Base-by-base conservation (phyloP, 768 basidiomycete genomes). In the Tylopilus intermedius region DNA sequence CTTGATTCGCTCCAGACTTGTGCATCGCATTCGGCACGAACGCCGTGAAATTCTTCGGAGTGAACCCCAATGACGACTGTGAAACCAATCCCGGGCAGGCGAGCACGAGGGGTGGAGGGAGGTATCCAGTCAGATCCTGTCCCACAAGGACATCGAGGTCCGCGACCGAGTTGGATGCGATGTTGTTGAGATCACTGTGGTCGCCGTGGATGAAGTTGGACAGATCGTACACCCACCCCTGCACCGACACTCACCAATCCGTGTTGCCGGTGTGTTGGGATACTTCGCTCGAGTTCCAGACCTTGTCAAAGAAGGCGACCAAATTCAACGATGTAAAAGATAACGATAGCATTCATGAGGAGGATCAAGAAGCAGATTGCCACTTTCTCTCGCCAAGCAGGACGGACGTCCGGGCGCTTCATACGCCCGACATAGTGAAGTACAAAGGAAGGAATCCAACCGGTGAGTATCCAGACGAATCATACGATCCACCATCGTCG, bases 331-430 rank as follows among this genome's bases (percentile, higher is more conserved):
- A 95, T 93, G 71, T 91, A 94, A 74, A 95, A 95, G 59, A 94
- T 76, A 68, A 95, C 80, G 54, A 79, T 63, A 4, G 63, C 82
- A 72, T 94, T 94, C 59, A 88, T 70, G 50, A 88, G 67, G 60
- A 90, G 73, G 62, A 97, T 94, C 60, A 96, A 78, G 65, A 82
- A 74, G 73, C 82, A 94, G 55, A 96, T 94, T 0, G 94, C 83
- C 24, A 94, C 66, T 69, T 96, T 97, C 67, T 96, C 94, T 53
- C 93, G 76, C 94, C 94, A 97, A 0, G 94, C 94, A 21, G 95
- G 77, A 24, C 88, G 86, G 9, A 18, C 18, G 65, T 97, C 94
- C 1, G 90, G 90, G 5, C 94, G 88, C 64, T 94, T 95, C 93
- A 97, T 94, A 18, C 90, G 78, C 1, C 93, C 92, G 15, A 95